Conservation (phyloP, 805 yeast species). For the Nakazawaea peltata region DNA sequence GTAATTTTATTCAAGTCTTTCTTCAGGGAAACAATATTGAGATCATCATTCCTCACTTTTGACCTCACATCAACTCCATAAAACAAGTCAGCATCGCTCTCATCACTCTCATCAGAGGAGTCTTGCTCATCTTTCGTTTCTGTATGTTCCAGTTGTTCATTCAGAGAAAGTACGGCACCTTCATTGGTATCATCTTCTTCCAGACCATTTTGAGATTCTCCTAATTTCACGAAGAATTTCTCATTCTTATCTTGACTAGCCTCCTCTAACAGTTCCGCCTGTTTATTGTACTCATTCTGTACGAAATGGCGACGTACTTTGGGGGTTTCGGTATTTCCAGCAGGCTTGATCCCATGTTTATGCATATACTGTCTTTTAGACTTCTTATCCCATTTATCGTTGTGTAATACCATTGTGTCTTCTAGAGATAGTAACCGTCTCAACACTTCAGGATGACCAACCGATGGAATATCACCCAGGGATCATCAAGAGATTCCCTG, state of each 20-base stretch:
- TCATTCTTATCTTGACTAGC: too few relatives aligned
- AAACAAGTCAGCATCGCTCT: constrained; percentile 1
- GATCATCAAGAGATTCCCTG: background rate
- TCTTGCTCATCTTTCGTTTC: constrained; percentile 8
- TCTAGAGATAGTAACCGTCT: background rate
- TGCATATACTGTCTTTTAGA: constrained; percentile 32
- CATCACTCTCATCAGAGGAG: constrained; percentile 8
- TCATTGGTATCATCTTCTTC: background rate
- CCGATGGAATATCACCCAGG: background rate
- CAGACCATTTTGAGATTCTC: too few relatives aligned
- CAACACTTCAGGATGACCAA: too few relatives aligned
- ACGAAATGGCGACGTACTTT: constrained; percentile 8
- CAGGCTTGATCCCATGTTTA: constrained; percentile 29
- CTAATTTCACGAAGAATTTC: too few relatives aligned
- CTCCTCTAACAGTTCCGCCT: background rate
- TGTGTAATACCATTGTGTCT: constrained; percentile 40
- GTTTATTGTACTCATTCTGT: constrained; percentile 5
- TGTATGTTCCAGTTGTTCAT: background rate
- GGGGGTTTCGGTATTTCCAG: constrained; percentile 3
- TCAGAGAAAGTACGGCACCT: too few relatives aligned
- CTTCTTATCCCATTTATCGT: constrained; percentile 43
- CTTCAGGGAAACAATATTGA: background rate
- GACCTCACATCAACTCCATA: background rate
- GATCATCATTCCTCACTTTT: background rate
- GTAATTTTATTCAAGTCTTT: constrained; percentile 5